Conservation (phyloP, 805 yeast genomes). For the Nakazawaea peltata region DNA sequence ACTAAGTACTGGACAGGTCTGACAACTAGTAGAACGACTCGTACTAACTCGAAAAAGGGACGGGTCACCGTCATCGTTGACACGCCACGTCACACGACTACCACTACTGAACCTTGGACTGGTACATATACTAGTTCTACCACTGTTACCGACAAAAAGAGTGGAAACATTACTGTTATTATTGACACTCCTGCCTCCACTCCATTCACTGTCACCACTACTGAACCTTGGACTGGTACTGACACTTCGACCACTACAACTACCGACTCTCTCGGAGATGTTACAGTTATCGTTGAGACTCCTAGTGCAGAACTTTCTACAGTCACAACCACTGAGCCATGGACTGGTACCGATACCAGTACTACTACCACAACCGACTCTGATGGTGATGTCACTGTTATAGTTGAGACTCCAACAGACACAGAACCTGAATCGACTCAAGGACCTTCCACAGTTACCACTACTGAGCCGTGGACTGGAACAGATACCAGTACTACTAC, state of each 20-base stretch:
- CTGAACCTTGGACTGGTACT: not conserved
- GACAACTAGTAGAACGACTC: too few relatives aligned
- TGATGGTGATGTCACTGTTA: not conserved
- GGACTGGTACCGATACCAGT: not conserved
- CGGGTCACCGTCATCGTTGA: too few relatives aligned
- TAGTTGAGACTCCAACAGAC: not conserved
- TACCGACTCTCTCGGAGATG: not conserved
- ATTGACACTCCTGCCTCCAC: not conserved
- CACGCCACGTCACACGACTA: not conserved
- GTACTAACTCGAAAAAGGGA: too few relatives aligned
- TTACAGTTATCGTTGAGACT: not conserved
- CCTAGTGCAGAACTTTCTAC: not conserved
- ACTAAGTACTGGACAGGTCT: too few relatives aligned
- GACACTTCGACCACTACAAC: not conserved
- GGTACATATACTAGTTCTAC: not conserved
- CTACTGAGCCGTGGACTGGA: not conserved
- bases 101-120: not conserved
- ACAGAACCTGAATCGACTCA: not conserved
- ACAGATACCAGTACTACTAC: not conserved
- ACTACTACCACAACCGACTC: not conserved
- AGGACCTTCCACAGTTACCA: not conserved
- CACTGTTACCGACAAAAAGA: not conserved
- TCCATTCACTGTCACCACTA: too few relatives aligned
- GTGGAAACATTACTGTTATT: not conserved
- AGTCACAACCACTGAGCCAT: not conserved